Conservation (phyloP, 306 rosid genomes). For the Prunus mume region DNA sequence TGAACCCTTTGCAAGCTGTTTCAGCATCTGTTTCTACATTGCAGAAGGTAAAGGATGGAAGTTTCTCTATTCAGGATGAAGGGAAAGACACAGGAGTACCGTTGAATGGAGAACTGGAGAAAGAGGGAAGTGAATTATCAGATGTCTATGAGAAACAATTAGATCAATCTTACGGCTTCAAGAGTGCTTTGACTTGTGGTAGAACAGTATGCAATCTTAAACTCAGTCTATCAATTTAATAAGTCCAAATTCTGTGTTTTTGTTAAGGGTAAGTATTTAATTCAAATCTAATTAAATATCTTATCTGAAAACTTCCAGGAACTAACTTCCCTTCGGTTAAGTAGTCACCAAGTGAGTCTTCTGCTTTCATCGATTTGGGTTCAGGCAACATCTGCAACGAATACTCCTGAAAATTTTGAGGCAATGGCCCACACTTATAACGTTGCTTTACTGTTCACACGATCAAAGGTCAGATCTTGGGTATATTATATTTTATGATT, state of each 20-base stretch:
- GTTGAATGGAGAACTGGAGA: constrained; percentile 26
- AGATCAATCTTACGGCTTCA: constrained; percentile 38
- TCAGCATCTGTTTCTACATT: constrained; percentile 30
- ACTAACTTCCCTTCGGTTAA: constrained; percentile 71
- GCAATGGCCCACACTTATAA: constrained; percentile 89
- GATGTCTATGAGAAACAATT: constrained; percentile 32
- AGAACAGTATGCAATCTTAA: constrained; percentile 46
- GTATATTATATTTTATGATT: constrained; percentile 20
- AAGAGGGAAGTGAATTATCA: constrained; percentile 35
- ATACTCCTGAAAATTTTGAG: constrained; percentile 68
- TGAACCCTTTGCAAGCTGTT: constrained; percentile 26
- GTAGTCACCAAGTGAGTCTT: constrained; percentile 92
- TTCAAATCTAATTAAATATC: constrained; percentile 18
- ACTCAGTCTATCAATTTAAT: background rate
- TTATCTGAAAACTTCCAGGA: constrained; percentile 48
- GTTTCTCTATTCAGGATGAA: constrained; percentile 45
- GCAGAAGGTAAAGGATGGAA: constrained; percentile 35
- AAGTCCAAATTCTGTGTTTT: background rate
- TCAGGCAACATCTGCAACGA: constrained; percentile 84
- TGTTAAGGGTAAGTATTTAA: background rate
- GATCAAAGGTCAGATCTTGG: constrained; percentile 68
- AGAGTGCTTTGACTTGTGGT: constrained; percentile 45
- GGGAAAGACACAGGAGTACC: constrained; percentile 32
- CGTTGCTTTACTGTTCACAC: constrained; percentile 69
- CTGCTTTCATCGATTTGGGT: constrained; percentile 95